These are phyloP conservation scores for Phaffia australis DNA, from an alignment of 768 basidiomycete species.

Conservation along the genomic window DNA sequence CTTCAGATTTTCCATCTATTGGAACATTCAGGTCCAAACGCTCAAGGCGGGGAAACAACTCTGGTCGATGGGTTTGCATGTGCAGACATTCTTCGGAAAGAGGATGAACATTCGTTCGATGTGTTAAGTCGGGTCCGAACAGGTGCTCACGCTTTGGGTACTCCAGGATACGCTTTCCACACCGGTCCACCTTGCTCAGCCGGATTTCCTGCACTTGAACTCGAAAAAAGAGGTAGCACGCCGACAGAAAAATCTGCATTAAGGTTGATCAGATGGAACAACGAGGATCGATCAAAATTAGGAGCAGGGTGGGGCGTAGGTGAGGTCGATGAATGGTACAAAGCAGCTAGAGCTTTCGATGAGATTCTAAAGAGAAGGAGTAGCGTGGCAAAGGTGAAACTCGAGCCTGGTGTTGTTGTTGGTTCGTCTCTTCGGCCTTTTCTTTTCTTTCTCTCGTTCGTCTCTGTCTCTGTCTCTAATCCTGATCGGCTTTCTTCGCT, in stretches of 20 bases:
- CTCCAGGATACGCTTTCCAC: constrained; percentile 40
- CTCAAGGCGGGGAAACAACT: constrained; percentile 75
- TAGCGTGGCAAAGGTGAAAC: constrained; percentile 82
- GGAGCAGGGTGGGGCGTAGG: constrained; percentile 44
- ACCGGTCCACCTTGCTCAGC: constrained; percentile 47
- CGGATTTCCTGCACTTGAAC: constrained; percentile 57
- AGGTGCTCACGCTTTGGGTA: constrained; percentile 82
- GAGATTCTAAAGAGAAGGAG: constrained; percentile 61
- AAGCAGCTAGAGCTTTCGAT: constrained; percentile 71
- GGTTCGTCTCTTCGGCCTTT: constrained; percentile 45
- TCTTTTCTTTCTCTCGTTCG: not conserved
- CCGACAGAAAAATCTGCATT: constrained; percentile 41
- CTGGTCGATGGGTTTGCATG: constrained; percentile 93
- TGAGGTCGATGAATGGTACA: constrained; percentile 73
- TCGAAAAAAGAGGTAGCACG: constrained; percentile 47
- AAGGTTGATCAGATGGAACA: constrained; percentile 80
- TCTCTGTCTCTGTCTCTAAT: not conserved
- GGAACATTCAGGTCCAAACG: constrained; percentile 50
- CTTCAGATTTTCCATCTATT: constrained; percentile 91
- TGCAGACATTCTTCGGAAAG: constrained; percentile 62
- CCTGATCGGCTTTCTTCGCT: not conserved
- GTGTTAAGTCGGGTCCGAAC: constrained; percentile 58
- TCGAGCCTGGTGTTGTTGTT: constrained; percentile 75
- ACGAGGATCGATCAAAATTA: constrained; percentile 63
- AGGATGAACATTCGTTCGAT: constrained; percentile 59